These are phyloP conservation scores for Dactylellina drechsleri DNA, from an alignment of 2,329 filamentous ascomycete genomes.

Conservation along the genomic window DNA sequence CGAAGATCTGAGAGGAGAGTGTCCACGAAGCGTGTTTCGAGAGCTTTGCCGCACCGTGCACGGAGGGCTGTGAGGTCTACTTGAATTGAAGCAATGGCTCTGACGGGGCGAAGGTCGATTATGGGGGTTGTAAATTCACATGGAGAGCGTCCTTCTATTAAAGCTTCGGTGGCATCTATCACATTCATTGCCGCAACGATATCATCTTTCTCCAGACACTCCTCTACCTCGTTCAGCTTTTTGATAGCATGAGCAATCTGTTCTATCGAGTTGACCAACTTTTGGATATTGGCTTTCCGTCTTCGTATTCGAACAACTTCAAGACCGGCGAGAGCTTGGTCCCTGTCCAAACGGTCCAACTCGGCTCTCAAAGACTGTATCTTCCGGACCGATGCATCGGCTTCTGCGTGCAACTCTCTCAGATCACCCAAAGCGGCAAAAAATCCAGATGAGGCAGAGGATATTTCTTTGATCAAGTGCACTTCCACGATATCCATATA, in stretches of 20 bases:
- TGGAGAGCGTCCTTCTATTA: slow-evolving; percentile 63
- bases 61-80: slow-evolving; percentile 80
- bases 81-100: slow-evolving; percentile 81
- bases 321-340: slow-evolving; percentile 85
- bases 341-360: slow-evolving; percentile 80
- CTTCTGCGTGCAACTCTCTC: slow-evolving; percentile 89
- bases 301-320: slow-evolving; percentile 85
- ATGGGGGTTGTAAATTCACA: slow-evolving; percentile 34
- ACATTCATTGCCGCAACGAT: slow-evolving; percentile 81
- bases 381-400: slow-evolving; percentile 85
- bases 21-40: slow-evolving; percentile 81
- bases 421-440: slow-evolving; percentile 93
- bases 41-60: slow-evolving; percentile 84
- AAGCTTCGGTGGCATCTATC: slow-evolving; percentile 79
- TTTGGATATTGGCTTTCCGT: slow-evolving; percentile 82
- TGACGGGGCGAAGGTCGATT: slow-evolving; percentile 65
- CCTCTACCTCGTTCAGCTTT: slow-evolving; percentile 79
- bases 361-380: slow-evolving; percentile 85
- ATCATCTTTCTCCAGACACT: slow-evolving; percentile 82
- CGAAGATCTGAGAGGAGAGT: slow-evolving; percentile 82
- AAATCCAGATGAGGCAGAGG: slow-evolving; percentile 92
- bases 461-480: slow-evolving; percentile 95
- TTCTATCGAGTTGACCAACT: slow-evolving; percentile 81
- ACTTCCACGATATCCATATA: slow-evolving; percentile 99
- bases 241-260: slow-evolving; percentile 84